Percentiles rank a stretch among this genome's conserved stretches.
These are phyloP conservation scores for Trichophyton rubrum DNA, from an alignment of 2,329 filamentous ascomycete species.

Conservation along the genomic window DNA sequence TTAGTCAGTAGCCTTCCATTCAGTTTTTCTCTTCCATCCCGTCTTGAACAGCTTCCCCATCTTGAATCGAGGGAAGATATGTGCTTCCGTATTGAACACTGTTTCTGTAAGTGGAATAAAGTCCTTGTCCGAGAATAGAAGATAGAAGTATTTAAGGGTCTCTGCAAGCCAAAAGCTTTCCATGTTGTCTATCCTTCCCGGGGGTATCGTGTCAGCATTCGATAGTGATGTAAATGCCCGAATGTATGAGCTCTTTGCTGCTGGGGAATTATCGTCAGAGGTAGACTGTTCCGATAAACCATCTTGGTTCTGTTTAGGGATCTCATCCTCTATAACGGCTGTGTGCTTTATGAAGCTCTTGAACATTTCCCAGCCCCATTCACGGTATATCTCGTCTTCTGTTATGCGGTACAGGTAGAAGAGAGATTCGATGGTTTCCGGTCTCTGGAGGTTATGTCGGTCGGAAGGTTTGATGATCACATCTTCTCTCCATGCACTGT, in stretches of 20 bases:
- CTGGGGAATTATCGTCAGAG: background rate
- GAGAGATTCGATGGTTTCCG: constrained; percentile 89
- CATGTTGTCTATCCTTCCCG: constrained; percentile 73
- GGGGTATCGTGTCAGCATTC: constrained; percentile 61
- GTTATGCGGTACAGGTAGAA: constrained; percentile 99
- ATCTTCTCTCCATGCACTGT: constrained; percentile 56
- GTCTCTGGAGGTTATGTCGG: constrained; percentile 82
- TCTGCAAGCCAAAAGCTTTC: constrained; percentile 99
- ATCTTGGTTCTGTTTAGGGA: background rate
- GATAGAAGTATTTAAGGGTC: constrained; percentile 94
- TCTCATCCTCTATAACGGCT: constrained; percentile 49
- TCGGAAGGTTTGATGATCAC: constrained; percentile 72
- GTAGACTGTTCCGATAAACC: background rate
- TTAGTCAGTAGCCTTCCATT: background rate
- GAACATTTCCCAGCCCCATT: constrained; percentile 99
- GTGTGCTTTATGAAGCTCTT: constrained; percentile 79
- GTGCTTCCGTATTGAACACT: constrained; percentile 93
- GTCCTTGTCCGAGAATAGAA: constrained; percentile 76
- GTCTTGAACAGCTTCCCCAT: constrained; percentile 42
- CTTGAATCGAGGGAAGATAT: constrained; percentile 78
- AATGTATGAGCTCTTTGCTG: constrained; percentile 18
- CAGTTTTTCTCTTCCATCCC: constrained; percentile 26
- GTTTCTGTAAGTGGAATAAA: constrained; percentile 73
- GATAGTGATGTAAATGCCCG: constrained; percentile 67
- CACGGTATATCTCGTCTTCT: constrained; percentile 71